Base-by-base conservation (phyloP, 305 asterid species). In the Solanum aculeatissimum region DNA sequence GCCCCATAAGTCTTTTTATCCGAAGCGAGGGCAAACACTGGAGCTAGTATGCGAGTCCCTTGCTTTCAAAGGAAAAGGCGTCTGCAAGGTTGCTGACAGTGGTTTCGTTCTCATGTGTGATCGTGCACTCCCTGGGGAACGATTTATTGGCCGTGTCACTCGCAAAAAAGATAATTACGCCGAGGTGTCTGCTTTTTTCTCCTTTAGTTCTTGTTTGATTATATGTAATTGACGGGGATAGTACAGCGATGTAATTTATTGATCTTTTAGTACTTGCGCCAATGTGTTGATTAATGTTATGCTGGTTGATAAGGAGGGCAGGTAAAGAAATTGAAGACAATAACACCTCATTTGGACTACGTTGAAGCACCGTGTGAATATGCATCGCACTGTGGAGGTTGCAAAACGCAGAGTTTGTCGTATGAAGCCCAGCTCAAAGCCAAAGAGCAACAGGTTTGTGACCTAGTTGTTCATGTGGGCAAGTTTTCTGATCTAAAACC, bases 351-450 rank as follows among this genome's bases (percentile, higher is more conserved):
- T 68, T 83, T 89, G 92, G 96, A 97, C 87, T 65, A 69, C 38
- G 98, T 95, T 83, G 98, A 91, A 85, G 99, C 98, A 25, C 99
- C 99, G 0, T 97, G 99, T 87, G 98, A 92, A 87, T 92, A 89
- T 91, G 93, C 99, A 35, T 88, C 93, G 32, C 90, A 93, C 84
- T 97, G 99, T 83, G 99, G 99, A 85, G 99, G 99, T 84, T 97
- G 99, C 85, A 97, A 92, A 85, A 95, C 97, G 19, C 99, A 97
- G 93, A 88, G 90, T 86, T 88, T 97, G 91, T 85, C 92, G 78
- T 97, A 97, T 84, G 95, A 91, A 84, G 95, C 98, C 83, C 99
- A 97, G 88, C 90, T 92, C 77, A 92, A 91, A 89, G 92, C 95
- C 4, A 97, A 95, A 91, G 98, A 97, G 90, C 92, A 89, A 57